These are phyloP conservation scores for Musa beccarii DNA, from an alignment of 176 grass and related monocot genomes.

Conservation along the genomic window DNA sequence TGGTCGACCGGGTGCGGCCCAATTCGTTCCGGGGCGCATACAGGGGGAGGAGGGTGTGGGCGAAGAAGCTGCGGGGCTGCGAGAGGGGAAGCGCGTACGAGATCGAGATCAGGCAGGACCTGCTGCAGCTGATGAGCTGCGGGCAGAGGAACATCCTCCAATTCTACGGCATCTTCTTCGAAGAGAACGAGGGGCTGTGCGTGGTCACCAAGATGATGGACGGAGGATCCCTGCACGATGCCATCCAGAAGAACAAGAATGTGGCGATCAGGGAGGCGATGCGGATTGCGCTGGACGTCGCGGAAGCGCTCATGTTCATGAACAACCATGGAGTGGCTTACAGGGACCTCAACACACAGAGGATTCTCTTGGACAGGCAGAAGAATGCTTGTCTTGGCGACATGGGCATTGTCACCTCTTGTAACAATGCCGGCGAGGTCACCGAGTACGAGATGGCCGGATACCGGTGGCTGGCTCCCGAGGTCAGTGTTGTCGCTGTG, in stretches of 20 bases:
- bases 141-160: slow-evolving; percentile 90
- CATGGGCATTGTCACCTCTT: slow-evolving; percentile 85
- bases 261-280: slow-evolving; percentile 44
- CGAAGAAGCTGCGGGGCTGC: slow-evolving; percentile 87
- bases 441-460: slow-evolving; percentile 92
- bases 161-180: slow-evolving; percentile 82
- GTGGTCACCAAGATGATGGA: slow-evolving; percentile 92
- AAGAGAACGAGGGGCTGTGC: slow-evolving; percentile 69
- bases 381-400: slow-evolving; percentile 87
- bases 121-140: slow-evolving; percentile 96
- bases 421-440: slow-evolving; percentile 85
- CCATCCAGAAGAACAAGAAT: slow-evolving; percentile 62
- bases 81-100: slow-evolving; percentile 87
- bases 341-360: slow-evolving; percentile 64
- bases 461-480: slow-evolving; percentile 93
- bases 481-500: slow-evolving; percentile 38
- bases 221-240: slow-evolving; percentile 70
- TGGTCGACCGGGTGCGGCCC: slow-evolving; percentile 58
- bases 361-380: slow-evolving; percentile 73
- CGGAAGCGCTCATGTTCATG: slow-evolving; percentile 78
- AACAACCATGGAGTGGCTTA: slow-evolving; percentile 78
- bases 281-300: slow-evolving; percentile 66
- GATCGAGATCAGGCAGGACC: slow-evolving; percentile 74
- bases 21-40: slow-evolving; percentile 62
- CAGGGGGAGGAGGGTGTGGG: slow-evolving; percentile 78